Evolutionary conservation across 768 basidiomycete genomes (phyloP).

Genomic region (Galerina sulciceps): DNA sequence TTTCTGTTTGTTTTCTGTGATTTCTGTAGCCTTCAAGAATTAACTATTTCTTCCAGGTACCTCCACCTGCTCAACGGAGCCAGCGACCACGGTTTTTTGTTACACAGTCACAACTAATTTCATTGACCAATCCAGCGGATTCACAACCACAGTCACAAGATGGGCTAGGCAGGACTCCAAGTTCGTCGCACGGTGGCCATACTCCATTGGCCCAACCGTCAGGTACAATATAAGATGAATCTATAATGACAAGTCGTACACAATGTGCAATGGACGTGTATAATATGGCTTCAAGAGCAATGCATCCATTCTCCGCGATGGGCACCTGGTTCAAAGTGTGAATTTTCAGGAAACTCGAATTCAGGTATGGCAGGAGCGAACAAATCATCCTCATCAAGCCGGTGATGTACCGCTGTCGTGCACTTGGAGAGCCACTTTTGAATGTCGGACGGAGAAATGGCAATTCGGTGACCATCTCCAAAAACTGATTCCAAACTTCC

Average conservation of each 20-base stretch:
- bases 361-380: constrained; percentile 6
- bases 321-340: constrained; percentile 6
- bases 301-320: constrained; percentile 27
- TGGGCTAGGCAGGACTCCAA: constrained; percentile 53
- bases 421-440: constrained; percentile 19
- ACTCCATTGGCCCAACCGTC: constrained; percentile 43
- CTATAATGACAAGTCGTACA: not conserved
- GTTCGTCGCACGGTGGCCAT: constrained; percentile 61
- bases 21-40: not conserved
- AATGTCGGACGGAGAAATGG: constrained; percentile 7
- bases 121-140: constrained; percentile 13
- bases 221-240: constrained; percentile 9
- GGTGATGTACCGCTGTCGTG: constrained; percentile 14
- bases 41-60: constrained; percentile 41
- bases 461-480: constrained; percentile 9
- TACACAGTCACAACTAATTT: constrained; percentile 36
- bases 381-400: constrained; percentile 25
- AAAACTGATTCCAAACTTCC: constrained; percentile 11
- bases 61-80: constrained; percentile 43
- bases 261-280: not conserved
- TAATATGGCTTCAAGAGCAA: constrained; percentile 9
- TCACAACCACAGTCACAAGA: constrained; percentile 29
- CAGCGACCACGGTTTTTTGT: constrained; percentile 43
- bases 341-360: constrained; percentile 10
- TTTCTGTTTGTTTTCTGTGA: constrained; percentile 44